Conservation (phyloP, 1,139 yeast genomes). For the Magnusiomyces clavatus region DNA sequence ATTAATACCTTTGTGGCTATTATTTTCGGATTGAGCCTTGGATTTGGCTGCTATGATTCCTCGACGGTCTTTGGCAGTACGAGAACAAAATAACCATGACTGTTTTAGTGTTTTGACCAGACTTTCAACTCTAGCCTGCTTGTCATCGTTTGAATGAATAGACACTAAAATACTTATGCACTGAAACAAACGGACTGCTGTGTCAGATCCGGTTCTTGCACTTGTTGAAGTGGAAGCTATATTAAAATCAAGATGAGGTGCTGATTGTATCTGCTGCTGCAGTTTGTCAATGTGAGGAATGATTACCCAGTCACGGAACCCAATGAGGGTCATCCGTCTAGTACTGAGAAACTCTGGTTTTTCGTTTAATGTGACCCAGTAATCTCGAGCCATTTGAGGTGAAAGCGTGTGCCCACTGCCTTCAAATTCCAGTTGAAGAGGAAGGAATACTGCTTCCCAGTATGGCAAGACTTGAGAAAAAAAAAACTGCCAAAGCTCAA, state of each 20-base stretch:
- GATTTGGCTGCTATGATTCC: conserved; percentile 20
- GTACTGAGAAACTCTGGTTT: conserved; percentile 27
- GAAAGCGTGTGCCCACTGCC: conserved; percentile 33
- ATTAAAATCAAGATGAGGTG: conserved; percentile 27
- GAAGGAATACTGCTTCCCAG: conserved; percentile 51
- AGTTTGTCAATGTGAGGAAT: conserved; percentile 37
- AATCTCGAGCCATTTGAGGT: conserved; percentile 29
- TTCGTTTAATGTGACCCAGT: conserved; percentile 33
- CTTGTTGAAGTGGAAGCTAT: conserved; percentile 5
- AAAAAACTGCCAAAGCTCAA: conserved; percentile 48
- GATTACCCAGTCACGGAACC: conserved; percentile 32
- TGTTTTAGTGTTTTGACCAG: conserved; percentile 26
- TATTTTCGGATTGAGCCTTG: neutral
- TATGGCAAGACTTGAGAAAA: conserved; percentile 48
- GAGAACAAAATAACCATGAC: conserved; percentile 26
- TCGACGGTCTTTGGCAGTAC: conserved; percentile 28
- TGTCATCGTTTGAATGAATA: conserved; percentile 44
- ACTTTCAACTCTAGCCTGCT: conserved; percentile 46
- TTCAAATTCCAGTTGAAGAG: conserved; percentile 46
- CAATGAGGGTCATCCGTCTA: conserved; percentile 28
- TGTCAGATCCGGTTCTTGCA: conserved; percentile 22
- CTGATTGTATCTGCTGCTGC: conserved; percentile 39
- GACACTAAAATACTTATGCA: conserved; percentile 50
- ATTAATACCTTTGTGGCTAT: too few species aligned
- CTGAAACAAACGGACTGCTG: conserved; percentile 40